Evolutionary conservation across 768 basidiomycete species (phyloP).

Genomic region (Lactarius tabidus): DNA sequence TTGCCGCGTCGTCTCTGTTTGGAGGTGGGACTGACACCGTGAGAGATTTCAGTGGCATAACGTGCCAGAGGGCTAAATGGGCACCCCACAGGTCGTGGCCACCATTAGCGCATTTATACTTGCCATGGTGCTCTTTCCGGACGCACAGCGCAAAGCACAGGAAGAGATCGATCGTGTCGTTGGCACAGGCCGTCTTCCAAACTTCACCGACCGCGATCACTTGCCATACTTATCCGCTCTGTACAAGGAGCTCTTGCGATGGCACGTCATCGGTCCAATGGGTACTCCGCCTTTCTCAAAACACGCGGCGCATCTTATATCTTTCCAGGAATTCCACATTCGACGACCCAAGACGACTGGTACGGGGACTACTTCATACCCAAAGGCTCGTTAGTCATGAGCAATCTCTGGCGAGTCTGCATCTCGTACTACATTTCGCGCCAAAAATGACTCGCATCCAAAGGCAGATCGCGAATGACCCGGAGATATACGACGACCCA

Average conservation of each 20-base stretch:
- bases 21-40: conserved; percentile 22
- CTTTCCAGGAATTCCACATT: conserved; percentile 11
- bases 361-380: conserved; percentile 27
- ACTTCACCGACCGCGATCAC: conserved; percentile 16
- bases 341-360: conserved; percentile 22
- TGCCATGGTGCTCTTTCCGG: conserved; percentile 27
- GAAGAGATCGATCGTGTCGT: conserved; percentile 28
- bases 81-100: conserved; percentile 14
- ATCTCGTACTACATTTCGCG: background rate
- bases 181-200: conserved; percentile 25
- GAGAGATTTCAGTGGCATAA: background rate
- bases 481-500: conserved; percentile 20
- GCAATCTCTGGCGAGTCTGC: conserved; percentile 26
- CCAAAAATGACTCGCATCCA: background rate
- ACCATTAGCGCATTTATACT: conserved; percentile 24
- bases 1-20: conserved; percentile 13
- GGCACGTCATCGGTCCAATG: conserved; percentile 26
- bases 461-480: conserved; percentile 19
- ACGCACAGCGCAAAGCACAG: conserved; percentile 28
- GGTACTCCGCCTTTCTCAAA: conserved; percentile 6
- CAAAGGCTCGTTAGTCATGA: conserved; percentile 24
- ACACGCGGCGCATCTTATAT: background rate
- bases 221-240: conserved; percentile 30
- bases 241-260: conserved; percentile 29
- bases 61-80: background rate